phyloP scores from a whole-genome alignment of 2,329 filamentous ascomycete species.

The Cladosporium sp. region DNA sequence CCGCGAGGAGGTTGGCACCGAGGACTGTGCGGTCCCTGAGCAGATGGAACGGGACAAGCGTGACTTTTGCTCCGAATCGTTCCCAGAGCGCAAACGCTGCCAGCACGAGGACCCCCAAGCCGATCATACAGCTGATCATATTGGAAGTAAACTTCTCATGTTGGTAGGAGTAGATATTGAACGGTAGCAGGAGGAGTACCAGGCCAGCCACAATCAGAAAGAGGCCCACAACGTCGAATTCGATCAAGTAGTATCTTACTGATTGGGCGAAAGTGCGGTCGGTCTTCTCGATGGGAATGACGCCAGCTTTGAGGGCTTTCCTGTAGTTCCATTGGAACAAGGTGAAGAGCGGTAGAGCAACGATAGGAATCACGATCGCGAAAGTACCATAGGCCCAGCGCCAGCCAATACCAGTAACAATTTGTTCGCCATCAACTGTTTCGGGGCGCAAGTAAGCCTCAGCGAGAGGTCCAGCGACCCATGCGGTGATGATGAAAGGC shows the following conservation, averaged over 20 bases:
- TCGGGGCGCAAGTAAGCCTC: constrained; percentile 28
- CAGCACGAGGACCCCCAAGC: constrained; percentile 42
- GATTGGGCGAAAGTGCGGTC: constrained; percentile 52
- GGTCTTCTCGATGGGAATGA: constrained; percentile 49
- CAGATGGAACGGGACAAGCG: constrained; percentile 50
- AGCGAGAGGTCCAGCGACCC: constrained; percentile 51
- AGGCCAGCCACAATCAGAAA: constrained; percentile 64
- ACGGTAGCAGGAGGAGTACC: constrained; percentile 66
- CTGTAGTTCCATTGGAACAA: constrained; percentile 61
- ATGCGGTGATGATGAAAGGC: constrained; percentile 68
- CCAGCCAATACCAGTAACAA: constrained; percentile 47
- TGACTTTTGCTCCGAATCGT: constrained; percentile 41
- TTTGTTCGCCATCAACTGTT: background rate
- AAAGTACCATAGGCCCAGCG: constrained; percentile 71
- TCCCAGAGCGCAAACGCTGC: constrained; percentile 45
- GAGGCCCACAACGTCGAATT: constrained; percentile 68
- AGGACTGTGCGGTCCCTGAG: constrained; percentile 54
- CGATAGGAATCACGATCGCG: constrained; percentile 63
- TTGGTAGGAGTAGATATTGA: constrained; percentile 53
- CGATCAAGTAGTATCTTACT: constrained; percentile 56
- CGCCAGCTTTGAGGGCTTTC: constrained; percentile 60
- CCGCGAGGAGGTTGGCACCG: constrained; percentile 54
- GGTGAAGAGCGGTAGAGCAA: constrained; percentile 61
- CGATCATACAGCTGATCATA: constrained; percentile 46
- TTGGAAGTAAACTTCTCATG: constrained; percentile 39